These are phyloP conservation scores for Pezicula carpinea DNA, from an alignment of 2,329 filamentous ascomycete genomes.

Conservation along the genomic window DNA sequence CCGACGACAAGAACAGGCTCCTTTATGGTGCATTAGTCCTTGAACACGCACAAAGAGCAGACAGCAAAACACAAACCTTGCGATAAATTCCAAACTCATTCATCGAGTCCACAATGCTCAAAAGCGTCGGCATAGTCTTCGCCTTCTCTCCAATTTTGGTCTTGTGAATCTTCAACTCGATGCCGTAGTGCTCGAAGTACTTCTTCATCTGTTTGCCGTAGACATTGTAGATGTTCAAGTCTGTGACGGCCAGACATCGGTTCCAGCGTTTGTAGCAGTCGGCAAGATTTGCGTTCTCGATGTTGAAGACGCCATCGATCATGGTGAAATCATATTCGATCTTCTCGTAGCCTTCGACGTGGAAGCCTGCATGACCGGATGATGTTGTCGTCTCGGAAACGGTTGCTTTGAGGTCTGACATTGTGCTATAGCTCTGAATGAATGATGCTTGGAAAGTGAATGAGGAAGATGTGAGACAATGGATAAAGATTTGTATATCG, in stretches of 20 bases:
- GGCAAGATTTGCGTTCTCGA: constrained; percentile 56
- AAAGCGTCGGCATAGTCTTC: constrained; percentile 65
- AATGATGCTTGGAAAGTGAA: too few species aligned
- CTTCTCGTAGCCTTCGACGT: constrained; percentile 70
- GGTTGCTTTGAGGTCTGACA: constrained; percentile 67
- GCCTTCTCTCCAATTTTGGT: constrained; percentile 73
- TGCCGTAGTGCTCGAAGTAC: constrained; percentile 62
- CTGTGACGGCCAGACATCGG: constrained; percentile 63
- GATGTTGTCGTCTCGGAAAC: constrained; percentile 54
- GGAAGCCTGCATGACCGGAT: constrained; percentile 48
- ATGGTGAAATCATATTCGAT: constrained; percentile 74
- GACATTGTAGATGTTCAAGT: constrained; percentile 65
- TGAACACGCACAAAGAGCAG: too few species aligned
- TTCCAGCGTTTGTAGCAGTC: constrained; percentile 62
- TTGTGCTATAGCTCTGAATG: constrained; percentile 30
- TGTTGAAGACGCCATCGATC: constrained; percentile 63
- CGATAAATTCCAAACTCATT: constrained; percentile 66
- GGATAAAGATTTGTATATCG: background rate
- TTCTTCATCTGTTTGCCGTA: constrained; percentile 62
- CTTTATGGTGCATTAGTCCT: constrained; percentile 27
- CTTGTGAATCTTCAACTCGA: constrained; percentile 62
- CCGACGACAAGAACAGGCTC: constrained; percentile 64
- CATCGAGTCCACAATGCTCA: constrained; percentile 70
- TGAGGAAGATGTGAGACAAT: constrained; percentile 1
- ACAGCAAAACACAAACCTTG: constrained; percentile 41